These are phyloP conservation scores for Cytospora schulzeri DNA, from an alignment of 2,329 filamentous ascomycete genomes.

Conservation along the genomic window DNA sequence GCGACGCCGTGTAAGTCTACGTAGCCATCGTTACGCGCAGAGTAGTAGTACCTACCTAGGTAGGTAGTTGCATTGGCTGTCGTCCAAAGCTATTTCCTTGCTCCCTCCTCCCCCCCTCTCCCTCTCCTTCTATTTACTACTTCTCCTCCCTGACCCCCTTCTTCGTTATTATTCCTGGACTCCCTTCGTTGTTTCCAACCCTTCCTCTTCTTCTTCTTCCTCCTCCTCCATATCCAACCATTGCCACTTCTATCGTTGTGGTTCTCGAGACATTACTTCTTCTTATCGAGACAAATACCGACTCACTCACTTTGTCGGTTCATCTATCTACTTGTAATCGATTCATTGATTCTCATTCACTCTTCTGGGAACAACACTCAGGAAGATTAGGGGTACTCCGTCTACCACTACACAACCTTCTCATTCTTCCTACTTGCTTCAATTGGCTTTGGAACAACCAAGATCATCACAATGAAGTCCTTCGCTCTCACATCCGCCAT, in stretches of 20 bases:
- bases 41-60: no score
- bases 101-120: neutral
- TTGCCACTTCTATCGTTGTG: neutral
- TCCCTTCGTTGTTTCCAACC: neutral
- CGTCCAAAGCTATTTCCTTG: neutral
- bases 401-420: neutral
- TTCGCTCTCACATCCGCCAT: slow-evolving; percentile 50
- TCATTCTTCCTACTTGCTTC: neutral
- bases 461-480: slow-evolving; percentile 49
- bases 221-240: slow-evolving; percentile 12
- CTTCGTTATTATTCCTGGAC: neutral
- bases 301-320: slow-evolving; percentile 28
- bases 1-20: neutral
- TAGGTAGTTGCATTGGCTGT: neutral
- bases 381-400: neutral
- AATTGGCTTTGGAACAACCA: neutral
- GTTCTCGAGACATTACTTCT: slow-evolving; percentile 15
- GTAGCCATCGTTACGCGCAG: neutral
- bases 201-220: neutral
- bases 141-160: neutral
- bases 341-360: slow-evolving; percentile 16
- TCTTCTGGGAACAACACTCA: neutral
- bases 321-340: slow-evolving; percentile 15
- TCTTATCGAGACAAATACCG: slow-evolving; percentile 8
- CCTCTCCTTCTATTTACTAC: neutral